These are phyloP conservation scores for Acanthamoeba rhysodes DNA, from an alignment of 208 protist species.

Conservation along the genomic window DNA sequence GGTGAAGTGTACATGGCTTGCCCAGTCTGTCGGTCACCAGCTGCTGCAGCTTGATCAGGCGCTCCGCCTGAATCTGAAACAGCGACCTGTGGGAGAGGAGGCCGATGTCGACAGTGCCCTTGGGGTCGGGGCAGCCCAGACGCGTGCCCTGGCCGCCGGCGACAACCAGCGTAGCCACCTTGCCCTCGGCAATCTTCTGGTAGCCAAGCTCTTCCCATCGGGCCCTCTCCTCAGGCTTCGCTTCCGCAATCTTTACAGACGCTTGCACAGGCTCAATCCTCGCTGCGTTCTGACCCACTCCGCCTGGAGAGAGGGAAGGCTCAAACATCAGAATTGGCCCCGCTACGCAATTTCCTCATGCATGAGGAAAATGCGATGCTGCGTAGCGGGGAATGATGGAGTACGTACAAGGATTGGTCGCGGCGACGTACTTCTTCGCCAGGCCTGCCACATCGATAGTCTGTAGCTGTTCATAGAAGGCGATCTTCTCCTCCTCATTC, in stretches of 20 bases:
- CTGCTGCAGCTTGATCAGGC: slow-evolving; percentile 92
- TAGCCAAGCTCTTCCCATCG: slow-evolving; percentile 73
- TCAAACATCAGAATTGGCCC: not conserved
- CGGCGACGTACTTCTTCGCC: slow-evolving; percentile 14
- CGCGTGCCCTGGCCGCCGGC: slow-evolving; percentile 99
- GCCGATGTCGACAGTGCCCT: slow-evolving; percentile 95
- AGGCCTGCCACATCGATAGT: slow-evolving; percentile 27
- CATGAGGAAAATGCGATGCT: not conserved
- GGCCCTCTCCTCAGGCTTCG: slow-evolving; percentile 11
- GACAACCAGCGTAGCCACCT: slow-evolving; percentile 96
- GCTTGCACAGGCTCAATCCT: slow-evolving; percentile 77
- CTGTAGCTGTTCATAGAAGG: slow-evolving; percentile 60
- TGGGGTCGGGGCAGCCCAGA: slow-evolving; percentile 96
- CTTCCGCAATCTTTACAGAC: not conserved
- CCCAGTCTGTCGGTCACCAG: slow-evolving; percentile 85
- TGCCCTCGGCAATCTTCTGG: slow-evolving; percentile 90
- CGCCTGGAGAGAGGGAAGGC: slow-evolving; percentile 36
- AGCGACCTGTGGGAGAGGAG: slow-evolving; percentile 95
- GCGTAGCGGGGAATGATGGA: slow-evolving; percentile 10
- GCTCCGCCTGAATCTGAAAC: slow-evolving; percentile 98
- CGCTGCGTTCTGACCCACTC: slow-evolving; percentile 1
- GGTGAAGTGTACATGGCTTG: slow-evolving; percentile 14
- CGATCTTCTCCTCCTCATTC: slow-evolving; percentile 8
- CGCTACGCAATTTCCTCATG: not conserved
- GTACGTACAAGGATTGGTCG: not conserved